Evolutionary conservation across 2,329 filamentous ascomycete species (phyloP), one percentile per base, ranked within the genome.

Genomic region (Fusarium verrucosum): DNA sequence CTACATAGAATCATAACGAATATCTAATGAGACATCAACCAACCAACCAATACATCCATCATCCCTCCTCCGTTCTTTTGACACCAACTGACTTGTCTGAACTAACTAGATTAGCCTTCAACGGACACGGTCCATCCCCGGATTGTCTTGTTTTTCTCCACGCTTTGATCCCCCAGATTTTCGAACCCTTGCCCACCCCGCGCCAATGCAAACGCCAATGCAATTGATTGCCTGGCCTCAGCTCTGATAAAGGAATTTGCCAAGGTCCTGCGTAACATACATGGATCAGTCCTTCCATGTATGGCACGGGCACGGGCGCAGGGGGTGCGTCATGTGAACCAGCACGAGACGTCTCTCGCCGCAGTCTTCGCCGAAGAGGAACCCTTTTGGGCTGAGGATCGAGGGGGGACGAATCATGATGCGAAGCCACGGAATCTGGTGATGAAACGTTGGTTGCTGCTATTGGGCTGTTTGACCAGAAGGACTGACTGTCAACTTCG

Each of bases 241-340:
- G 40, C 44, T 36, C 62, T 20, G 45, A 42, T 28, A 26, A 22
- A 25, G 30, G 41, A 35, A 63, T 51, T 58, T 59, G 60, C 59
- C 60, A 54, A 52, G 44, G 42, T 58, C 25, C 33, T 58, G 42
- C 46, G 60, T 65, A 61, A 61, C 41, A 26, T 42, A 61, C 41
- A 26, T 42, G 41, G 22, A 43, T 38, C 37, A 59, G 25, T 26
- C 30, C 28, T 44, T 38, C 25, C 43, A 57, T 46, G 30, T 30
- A 43, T 28, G 45, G 35, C 42, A 33, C 32, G 45, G 35, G 40
- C 43, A 40, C 37, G 30, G 59, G 32, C 28, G 42, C n/a, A 47
- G 33, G 36, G 25, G 46, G 36, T 37, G 58, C 58, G 60, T 71
- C 66, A 70, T 70, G 66, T 63, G 68, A 62, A 42, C 22, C 36